These are phyloP conservation scores for Pseudogymnoascus sp. DNA, from an alignment of 2,329 filamentous ascomycete species.

Conservation along the genomic window DNA sequence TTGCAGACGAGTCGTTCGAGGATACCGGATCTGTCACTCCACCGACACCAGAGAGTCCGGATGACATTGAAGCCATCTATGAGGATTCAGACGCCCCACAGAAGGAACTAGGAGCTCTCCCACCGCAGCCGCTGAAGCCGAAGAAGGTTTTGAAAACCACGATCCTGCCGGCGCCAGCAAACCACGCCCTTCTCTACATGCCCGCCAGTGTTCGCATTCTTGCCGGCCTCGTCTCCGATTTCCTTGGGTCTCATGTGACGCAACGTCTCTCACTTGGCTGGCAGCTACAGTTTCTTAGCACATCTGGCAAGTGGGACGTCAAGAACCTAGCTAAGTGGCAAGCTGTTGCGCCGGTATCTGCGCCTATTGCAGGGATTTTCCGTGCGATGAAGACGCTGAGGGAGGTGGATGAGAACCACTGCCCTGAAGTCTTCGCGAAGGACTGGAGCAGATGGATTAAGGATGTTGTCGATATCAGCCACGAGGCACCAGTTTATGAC, in stretches of 20 bases:
- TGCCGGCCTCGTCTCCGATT: slow-evolving; percentile 74
- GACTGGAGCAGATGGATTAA: slow-evolving; percentile 60
- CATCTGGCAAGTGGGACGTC: slow-evolving; percentile 93
- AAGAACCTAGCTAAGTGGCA: slow-evolving; percentile 94
- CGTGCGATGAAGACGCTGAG: slow-evolving; percentile 88
- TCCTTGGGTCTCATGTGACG: slow-evolving; percentile 68
- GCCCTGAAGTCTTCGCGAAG: slow-evolving; percentile 62
- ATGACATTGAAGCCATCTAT: slow-evolving; percentile 13
- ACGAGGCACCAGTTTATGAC: slow-evolving; percentile 85
- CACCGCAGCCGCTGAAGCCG: slow-evolving; percentile 42
- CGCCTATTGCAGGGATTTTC: slow-evolving; percentile 70
- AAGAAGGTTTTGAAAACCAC: slow-evolving; percentile 55
- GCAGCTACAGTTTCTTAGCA: slow-evolving; percentile 84
- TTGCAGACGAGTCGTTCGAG: neutral
- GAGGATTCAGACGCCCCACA: slow-evolving; percentile 42
- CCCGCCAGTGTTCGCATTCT: slow-evolving; percentile 67
- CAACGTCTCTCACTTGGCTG: slow-evolving; percentile 73
- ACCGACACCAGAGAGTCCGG: neutral
- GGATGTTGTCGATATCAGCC: slow-evolving; percentile 82
- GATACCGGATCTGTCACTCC: neutral
- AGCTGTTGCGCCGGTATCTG: slow-evolving; percentile 67
- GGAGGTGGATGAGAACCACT: slow-evolving; percentile 78
- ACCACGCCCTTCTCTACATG: slow-evolving; percentile 77
- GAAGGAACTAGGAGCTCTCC: slow-evolving; percentile 36
- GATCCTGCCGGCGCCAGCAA: slow-evolving; percentile 67